These are phyloP conservation scores for Corchorus capsularis DNA, from an alignment of 345 rosid species.

Conservation along the genomic window DNA sequence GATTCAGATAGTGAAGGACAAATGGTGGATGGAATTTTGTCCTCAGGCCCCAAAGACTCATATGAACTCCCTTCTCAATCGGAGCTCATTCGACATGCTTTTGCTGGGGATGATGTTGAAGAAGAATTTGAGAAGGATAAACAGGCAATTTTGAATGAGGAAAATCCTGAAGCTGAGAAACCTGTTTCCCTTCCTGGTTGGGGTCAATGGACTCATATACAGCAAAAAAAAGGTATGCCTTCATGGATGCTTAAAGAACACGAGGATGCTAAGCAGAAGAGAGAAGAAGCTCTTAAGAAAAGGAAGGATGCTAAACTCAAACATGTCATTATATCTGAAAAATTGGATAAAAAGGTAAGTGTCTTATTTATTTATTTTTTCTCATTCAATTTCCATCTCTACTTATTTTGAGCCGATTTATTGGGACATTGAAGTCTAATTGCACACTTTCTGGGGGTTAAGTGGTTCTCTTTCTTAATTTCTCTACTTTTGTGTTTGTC, in stretches of 20 bases:
- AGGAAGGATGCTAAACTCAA: slow-evolving; percentile 84
- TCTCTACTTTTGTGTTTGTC: slow-evolving; percentile 28
- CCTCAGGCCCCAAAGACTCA: slow-evolving; percentile 49
- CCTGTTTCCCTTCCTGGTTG: slow-evolving; percentile 83
- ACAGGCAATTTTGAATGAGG: slow-evolving; percentile 62
- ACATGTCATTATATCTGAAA: slow-evolving; percentile 83
- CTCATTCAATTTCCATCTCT: slow-evolving; percentile 7
- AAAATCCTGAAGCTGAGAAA: slow-evolving; percentile 82
- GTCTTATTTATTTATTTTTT: neutral
- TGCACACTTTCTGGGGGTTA: neutral
- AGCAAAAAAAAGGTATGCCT: slow-evolving; percentile 79
- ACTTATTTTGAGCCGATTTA: neutral
- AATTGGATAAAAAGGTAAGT: slow-evolving; percentile 79
- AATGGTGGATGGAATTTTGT: slow-evolving; percentile 79
- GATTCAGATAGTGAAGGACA: slow-evolving; percentile 65
- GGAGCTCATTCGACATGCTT: slow-evolving; percentile 80
- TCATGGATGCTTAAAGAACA: slow-evolving; percentile 80
- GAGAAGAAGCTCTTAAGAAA: slow-evolving; percentile 70
- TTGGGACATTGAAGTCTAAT: neutral
- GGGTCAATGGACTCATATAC: slow-evolving; percentile 88
- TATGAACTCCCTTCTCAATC: slow-evolving; percentile 87
- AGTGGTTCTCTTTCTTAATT: slow-evolving; percentile 5
- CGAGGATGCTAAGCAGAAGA: slow-evolving; percentile 62
- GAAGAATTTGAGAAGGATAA: slow-evolving; percentile 82
- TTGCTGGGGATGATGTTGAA: slow-evolving; percentile 90